phyloP scores from a whole-genome alignment of 2,329 filamentous ascomycete species.

The Hypoxylon sp. region DNA sequence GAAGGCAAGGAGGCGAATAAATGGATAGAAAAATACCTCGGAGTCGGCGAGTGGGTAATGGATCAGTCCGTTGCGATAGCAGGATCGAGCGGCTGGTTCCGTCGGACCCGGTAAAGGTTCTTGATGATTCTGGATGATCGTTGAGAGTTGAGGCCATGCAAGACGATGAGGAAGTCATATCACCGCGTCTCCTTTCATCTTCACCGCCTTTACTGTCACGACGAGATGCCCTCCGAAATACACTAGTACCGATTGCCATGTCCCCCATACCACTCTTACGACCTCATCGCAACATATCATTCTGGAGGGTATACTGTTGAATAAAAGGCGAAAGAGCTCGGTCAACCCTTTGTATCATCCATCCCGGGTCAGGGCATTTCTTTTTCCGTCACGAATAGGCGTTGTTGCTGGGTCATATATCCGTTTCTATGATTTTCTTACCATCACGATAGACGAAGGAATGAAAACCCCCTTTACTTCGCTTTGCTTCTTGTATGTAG shows the following conservation, averaged over 20 bases:
- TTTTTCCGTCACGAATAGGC: slow-evolving; percentile 39
- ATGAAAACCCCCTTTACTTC: slow-evolving; percentile 25
- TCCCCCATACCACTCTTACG: neutral
- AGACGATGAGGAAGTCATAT: slow-evolving; percentile 1
- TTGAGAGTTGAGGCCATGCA: neutral
- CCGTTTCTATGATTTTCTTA: slow-evolving; percentile 40
- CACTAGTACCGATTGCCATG: slow-evolving; percentile 1
- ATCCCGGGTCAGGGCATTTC: slow-evolving; percentile 23
- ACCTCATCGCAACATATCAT: slow-evolving; percentile 6
- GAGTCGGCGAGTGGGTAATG: slow-evolving; percentile 97
- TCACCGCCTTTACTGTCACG: slow-evolving; percentile 6
- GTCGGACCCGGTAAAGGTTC: slow-evolving; percentile 80
- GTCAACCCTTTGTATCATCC: slow-evolving; percentile 10
- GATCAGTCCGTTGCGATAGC: slow-evolving; percentile 95
- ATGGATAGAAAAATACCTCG: slow-evolving; percentile 95
- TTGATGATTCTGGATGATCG: slow-evolving; percentile 24
- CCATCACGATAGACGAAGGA: slow-evolving; percentile 38
- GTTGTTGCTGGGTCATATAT: slow-evolving; percentile 44
- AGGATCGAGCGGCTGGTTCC: slow-evolving; percentile 89
- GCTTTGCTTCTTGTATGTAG: slow-evolving; percentile 27
- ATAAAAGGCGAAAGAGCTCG: slow-evolving; percentile 13
- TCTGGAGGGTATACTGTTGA: slow-evolving; percentile 1
- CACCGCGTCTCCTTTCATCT: slow-evolving; percentile 6
- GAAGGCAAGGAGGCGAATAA: slow-evolving; percentile 86
- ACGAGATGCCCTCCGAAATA: slow-evolving; percentile 1